Evolutionary conservation across 495 filamentous ascomycete genomes (phyloP), one percentile per base, ranked within the genome.

Genomic region (Hypoxylon lenormandii): DNA sequence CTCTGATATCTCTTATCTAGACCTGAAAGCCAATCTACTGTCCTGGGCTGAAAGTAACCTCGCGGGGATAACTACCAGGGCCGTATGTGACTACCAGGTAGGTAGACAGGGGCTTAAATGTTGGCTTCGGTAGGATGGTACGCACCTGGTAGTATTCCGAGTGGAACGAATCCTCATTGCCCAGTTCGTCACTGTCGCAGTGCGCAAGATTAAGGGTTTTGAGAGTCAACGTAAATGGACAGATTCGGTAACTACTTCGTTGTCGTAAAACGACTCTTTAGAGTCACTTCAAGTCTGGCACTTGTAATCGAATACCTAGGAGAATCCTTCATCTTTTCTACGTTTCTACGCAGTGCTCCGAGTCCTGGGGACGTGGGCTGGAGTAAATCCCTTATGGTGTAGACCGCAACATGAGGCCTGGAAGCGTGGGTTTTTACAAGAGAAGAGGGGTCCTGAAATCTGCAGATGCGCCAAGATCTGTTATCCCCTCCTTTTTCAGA

Each of bases 191-290:
- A 70, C 67, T 66, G 67, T 70, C 46, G 57, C 47, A 70, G 37
- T 46, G 61, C 30, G 49, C 61, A 66, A 66, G 45, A 70, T 70
- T 70, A 70, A 70, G 67, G 67, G 61, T 57, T 43, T 62, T 23
- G 43, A 56, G 49, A 70, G 19, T 59, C 46, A 15, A 64, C 42
- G n/a, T 48, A 60, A 19, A 40, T 37, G 46, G 60, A 60, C 60
- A 16, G 55, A 70, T 55, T 46, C 47, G 66, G 67, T 30, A 70
- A 70, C 15, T 60, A 70, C 49, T 70, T 65, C 67, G 67, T 13
- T 33, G 40, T 26, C 15, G 51, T 15, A 58, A n/a, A 50, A 7
- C 45, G 46, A 49, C 30, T 59, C 47, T 69, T 58, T 30, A 50
- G 5, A 45, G 8, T 48, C 13, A 46, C 26, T 52, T 22, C 15